These are phyloP conservation scores for Phytophthora quininea DNA, from an alignment of 352 stramenopile genomes.

Conservation along the genomic window DNA sequence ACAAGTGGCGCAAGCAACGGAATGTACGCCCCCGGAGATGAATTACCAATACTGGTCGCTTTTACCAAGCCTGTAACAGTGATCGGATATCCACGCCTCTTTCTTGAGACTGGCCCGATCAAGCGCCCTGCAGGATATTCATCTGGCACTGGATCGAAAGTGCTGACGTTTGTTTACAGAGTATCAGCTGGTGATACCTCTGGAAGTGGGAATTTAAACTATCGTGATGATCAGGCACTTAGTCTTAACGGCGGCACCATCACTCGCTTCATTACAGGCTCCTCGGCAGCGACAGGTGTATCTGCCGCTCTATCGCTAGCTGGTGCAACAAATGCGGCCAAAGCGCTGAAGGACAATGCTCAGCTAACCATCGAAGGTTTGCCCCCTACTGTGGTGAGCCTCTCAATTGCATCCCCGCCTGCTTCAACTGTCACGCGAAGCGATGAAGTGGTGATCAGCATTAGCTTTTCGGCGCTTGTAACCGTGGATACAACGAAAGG, in stretches of 20 bases:
- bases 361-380: conserved; percentile 60
- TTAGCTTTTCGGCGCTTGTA: conserved; percentile 72
- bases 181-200: conserved; percentile 67
- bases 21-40: conserved; percentile 74
- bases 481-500: conserved; percentile 62
- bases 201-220: conserved; percentile 63
- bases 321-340: conserved; percentile 36
- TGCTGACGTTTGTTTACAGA: conserved; percentile 76
- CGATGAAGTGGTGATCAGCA: conserved; percentile 52
- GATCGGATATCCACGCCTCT: conserved; percentile 65
- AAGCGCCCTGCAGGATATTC: conserved; percentile 73
- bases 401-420: conserved; percentile 45
- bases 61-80: conserved; percentile 85
- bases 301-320: conserved; percentile 49
- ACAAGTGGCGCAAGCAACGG: conserved; percentile 53
- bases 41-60: conserved; percentile 61
- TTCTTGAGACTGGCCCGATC: conserved; percentile 73
- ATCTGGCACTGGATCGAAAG: conserved; percentile 62
- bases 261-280: conserved; percentile 32
- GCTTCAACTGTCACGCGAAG: conserved; percentile 48
- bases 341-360: conserved; percentile 54
- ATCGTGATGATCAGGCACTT: conserved; percentile 62
- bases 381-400: conserved; percentile 46
- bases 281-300: conserved; percentile 1
- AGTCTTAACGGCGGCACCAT: conserved; percentile 76